A percentile compares a stretch with the other conserved stretches of the same genome.
phyloP scores from a whole-genome alignment of 2,329 filamentous ascomycete species.

The Calonectria leucothoes region DNA sequence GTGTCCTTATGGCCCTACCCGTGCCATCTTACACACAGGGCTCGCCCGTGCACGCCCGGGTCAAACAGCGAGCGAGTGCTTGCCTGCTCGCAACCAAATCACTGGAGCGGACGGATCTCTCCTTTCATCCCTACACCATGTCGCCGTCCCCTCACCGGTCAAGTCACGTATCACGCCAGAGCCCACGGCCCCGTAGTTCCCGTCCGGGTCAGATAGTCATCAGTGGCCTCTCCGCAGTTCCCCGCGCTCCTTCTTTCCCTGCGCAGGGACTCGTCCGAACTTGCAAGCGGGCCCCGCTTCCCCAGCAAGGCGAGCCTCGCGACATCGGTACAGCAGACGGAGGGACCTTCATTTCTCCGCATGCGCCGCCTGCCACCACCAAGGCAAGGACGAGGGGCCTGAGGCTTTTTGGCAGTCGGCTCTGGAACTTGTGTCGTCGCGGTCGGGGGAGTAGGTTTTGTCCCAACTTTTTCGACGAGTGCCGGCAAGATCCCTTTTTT shows the following conservation, averaged over 20 bases:
- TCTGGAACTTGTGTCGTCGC: neutral
- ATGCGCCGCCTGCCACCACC: neutral
- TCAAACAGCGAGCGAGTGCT: neutral
- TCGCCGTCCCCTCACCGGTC: conserved; percentile 19
- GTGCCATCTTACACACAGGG: conserved; percentile 15
- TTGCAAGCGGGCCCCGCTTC: conserved; percentile 9
- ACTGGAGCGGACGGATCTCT: neutral
- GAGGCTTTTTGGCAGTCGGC: neutral
- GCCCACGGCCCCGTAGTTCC: neutral
- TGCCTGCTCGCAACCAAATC: neutral
- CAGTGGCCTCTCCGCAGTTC: neutral
- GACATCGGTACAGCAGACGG: neutral
- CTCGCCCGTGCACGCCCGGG: conserved; percentile 9
- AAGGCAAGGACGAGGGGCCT: neutral
- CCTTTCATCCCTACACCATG: conserved; percentile 18
- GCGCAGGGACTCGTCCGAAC: neutral
- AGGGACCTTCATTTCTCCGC: neutral
- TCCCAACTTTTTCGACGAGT: neutral
- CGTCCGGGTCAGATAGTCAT: neutral
- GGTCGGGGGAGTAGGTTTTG: neutral
- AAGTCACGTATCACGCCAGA: conserved; percentile 19
- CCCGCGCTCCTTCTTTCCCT: conserved; percentile 1
- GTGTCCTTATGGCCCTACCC: conserved; percentile 15
- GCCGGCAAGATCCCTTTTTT: neutral
- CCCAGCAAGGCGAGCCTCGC: neutral